A percentile compares a stretch with the other conserved stretches of the same genome.
Evolutionary conservation across 73 alveolate species (phyloP).

Genomic region (Paramecium biaurelia): DNA sequence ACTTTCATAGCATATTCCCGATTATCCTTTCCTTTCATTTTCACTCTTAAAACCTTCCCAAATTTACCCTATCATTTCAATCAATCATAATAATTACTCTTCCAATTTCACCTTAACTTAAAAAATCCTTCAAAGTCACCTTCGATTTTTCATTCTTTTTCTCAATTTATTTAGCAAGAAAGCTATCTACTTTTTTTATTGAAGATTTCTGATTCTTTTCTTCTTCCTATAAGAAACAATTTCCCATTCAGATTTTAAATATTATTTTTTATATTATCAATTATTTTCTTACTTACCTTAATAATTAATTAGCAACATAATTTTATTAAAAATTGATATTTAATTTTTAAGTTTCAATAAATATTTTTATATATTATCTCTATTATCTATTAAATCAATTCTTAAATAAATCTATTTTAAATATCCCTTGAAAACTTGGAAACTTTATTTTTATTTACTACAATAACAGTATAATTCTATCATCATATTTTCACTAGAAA

Average conservation of each 20-base stretch:
- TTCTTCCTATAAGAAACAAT: neutral
- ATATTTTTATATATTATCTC: neutral
- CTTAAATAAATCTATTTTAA: neutral
- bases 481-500: neutral
- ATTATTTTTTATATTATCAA: neutral
- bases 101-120: slow-evolving; percentile 45
- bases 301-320: neutral
- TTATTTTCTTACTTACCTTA: neutral
- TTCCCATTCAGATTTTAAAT: neutral
- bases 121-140: slow-evolving; percentile 9
- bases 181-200: neutral
- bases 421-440: neutral
- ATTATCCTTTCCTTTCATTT: slow-evolving; percentile 63
- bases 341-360: no score
- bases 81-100: neutral
- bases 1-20: slow-evolving; percentile 86
- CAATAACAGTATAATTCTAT: neutral
- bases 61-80: neutral
- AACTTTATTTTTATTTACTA: no score
- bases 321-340: no score
- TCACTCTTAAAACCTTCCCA: slow-evolving; percentile 38
- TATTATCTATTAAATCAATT: no score
- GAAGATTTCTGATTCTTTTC: neutral
- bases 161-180: neutral
- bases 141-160: neutral